Evolutionary conservation across 78 protist species (phyloP).

Genomic region (Mantamonas sphyraenae): DNA sequence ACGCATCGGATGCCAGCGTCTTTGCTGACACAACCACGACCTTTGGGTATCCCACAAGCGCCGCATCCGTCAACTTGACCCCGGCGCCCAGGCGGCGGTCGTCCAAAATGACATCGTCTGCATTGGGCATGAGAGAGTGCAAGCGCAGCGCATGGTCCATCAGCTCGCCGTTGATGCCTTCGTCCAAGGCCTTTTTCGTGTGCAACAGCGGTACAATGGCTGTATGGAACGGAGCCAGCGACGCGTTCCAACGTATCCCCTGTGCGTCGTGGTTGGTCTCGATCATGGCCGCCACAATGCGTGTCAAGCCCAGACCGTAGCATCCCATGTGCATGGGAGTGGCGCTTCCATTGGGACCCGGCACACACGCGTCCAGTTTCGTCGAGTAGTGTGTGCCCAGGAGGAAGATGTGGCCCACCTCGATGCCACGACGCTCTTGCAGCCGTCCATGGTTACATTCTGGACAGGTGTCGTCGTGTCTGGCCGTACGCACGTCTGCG

Average conservation of each 20-base stretch:
- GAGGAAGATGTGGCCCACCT: conserved; percentile 41
- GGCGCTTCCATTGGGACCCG: not conserved
- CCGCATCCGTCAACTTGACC: not conserved
- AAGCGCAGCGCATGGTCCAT: no score
- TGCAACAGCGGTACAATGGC: no score
- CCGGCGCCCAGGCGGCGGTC: not conserved
- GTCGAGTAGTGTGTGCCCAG: conserved; percentile 26
- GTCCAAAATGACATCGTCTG: not conserved
- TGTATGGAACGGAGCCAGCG: not conserved
- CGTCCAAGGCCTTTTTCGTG: no score
- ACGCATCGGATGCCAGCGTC: no score
- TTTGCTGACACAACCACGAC: no score
- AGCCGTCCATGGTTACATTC: not conserved
- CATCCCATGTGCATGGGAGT: not conserved
- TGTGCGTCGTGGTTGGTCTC: not conserved
- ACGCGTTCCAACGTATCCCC: not conserved
- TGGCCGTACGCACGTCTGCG: no score
- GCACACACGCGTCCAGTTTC: not conserved
- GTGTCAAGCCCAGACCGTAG: not conserved
- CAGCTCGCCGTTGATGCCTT: no score
- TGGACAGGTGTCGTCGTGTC: no score
- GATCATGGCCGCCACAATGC: not conserved
- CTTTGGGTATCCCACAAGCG: not conserved
- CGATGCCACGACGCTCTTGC: conserved; percentile 18
- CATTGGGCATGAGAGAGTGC: no score